These are phyloP conservation scores for Aureococcus anophagefferens DNA, from an alignment of 108 stramenopile genomes.

Conservation along the genomic window DNA sequence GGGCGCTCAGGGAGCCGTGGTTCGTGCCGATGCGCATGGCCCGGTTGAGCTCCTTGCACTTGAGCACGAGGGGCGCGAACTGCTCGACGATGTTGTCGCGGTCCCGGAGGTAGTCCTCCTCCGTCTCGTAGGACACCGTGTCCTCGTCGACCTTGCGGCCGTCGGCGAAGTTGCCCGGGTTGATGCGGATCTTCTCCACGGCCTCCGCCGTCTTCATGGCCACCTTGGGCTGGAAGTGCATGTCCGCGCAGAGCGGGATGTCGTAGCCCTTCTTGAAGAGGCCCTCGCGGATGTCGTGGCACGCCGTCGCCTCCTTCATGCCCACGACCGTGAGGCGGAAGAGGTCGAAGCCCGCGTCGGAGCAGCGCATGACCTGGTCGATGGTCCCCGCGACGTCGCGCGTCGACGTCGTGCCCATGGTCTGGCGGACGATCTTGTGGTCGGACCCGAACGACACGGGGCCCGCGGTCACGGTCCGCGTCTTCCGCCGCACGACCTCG, in stretches of 20 bases:
- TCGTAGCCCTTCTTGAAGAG: constrained; percentile 80
- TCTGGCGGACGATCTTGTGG: constrained; percentile 89
- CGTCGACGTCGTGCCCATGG: constrained; percentile 92
- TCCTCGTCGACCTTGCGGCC: constrained; percentile 84
- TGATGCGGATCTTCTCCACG: constrained; percentile 92
- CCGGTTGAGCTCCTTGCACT: constrained; percentile 52
- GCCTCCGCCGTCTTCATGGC: constrained; percentile 83
- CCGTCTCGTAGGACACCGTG: constrained; percentile 71
- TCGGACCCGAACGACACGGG: constrained; percentile 87
- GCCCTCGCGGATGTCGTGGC: constrained; percentile 68
- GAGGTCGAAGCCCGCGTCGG: constrained; percentile 82
- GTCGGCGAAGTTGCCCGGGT: constrained; percentile 94
- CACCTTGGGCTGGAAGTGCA: constrained; percentile 88
- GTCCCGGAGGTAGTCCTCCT: constrained; percentile 65
- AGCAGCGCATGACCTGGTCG: constrained; percentile 87
- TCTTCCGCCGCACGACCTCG: constrained; percentile 58
- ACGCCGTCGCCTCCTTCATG: constrained; percentile 74
- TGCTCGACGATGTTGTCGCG: constrained; percentile 69
- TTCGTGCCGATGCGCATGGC: constrained; percentile 96
- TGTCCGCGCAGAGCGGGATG: constrained; percentile 93
- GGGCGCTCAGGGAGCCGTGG: constrained; percentile 78
- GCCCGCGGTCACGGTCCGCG: constrained; percentile 68
- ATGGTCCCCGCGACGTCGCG: constrained; percentile 84
- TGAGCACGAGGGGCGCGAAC: constrained; percentile 18
- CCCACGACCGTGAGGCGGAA: constrained; percentile 91